Conservation (phyloP, 2,329 filamentous ascomycete genomes). For the Alternaria tenuissima region DNA sequence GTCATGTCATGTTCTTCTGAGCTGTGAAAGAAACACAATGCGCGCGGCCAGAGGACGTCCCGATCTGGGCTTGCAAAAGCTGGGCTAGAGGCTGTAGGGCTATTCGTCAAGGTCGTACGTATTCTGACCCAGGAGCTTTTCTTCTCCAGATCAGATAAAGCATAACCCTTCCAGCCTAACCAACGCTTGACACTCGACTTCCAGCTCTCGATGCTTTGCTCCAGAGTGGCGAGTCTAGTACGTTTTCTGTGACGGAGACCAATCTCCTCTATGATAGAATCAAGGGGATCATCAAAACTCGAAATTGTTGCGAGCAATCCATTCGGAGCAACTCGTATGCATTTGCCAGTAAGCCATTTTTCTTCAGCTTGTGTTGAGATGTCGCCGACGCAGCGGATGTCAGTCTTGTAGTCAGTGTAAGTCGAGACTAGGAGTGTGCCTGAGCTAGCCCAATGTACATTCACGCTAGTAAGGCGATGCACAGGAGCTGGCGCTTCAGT, state of each 20-base stretch:
- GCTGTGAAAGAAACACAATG: constrained; percentile 43
- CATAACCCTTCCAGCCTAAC: constrained; percentile 48
- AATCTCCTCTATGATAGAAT: constrained; percentile 28
- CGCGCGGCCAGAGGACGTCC: constrained; percentile 49
- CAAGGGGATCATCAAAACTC: constrained; percentile 43
- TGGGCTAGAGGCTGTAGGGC: constrained; percentile 21
- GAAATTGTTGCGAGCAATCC: constrained; percentile 42
- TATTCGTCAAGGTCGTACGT: constrained; percentile 28
- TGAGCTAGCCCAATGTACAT: constrained; percentile 46
- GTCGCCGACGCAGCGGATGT: constrained; percentile 35
- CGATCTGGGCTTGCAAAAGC: constrained; percentile 21
- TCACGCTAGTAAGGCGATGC: constrained; percentile 41
- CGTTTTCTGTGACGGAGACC: constrained; percentile 37
- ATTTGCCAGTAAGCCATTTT: constrained; percentile 32
- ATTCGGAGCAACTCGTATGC: constrained; percentile 47
- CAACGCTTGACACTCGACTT: constrained; percentile 44
- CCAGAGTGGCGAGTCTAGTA: constrained; percentile 32
- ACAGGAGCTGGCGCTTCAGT: constrained; percentile 10
- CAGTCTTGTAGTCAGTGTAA: constrained; percentile 31
- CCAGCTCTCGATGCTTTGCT: constrained; percentile 46
- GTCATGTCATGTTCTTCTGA: background rate
- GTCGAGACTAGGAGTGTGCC: constrained; percentile 46
- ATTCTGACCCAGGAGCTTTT: constrained; percentile 44
- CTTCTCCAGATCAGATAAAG: constrained; percentile 34
- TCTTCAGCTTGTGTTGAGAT: constrained; percentile 24